These are phyloP conservation scores for Manihot esculenta DNA, from an alignment of 441 rosid species.

Conservation along the genomic window DNA sequence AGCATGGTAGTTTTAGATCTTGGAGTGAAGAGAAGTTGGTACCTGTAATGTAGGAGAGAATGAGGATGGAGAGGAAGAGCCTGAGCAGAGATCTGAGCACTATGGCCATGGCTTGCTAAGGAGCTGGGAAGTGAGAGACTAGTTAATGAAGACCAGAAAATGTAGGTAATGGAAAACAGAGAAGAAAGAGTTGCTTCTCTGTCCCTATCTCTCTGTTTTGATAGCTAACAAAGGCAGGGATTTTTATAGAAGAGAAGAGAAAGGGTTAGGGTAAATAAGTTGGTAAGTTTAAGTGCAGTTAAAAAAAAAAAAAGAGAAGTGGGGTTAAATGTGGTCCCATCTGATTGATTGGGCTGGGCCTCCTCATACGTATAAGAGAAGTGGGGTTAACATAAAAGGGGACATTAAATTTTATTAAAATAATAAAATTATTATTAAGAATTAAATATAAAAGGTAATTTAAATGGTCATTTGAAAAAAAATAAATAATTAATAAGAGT, in stretches of 20 bases:
- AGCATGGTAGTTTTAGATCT: neutral
- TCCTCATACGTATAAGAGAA: no score
- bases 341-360: neutral
- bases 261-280: neutral
- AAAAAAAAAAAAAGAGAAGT: no score
- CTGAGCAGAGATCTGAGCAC: slow-evolving; percentile 32
- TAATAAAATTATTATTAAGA: no score
- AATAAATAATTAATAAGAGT: no score
- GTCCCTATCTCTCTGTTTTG: neutral
- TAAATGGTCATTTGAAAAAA: no score
- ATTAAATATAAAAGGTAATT: no score
- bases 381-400: no score
- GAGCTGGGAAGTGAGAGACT: neutral
- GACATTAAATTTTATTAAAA: no score
- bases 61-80: slow-evolving; percentile 31
- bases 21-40: neutral
- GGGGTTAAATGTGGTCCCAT: slow-evolving; percentile 17
- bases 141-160: neutral
- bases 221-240: neutral
- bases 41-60: slow-evolving; percentile 54
- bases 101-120: slow-evolving; percentile 24
- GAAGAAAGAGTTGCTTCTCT: neutral
- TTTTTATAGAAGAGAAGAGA: slow-evolving; percentile 28
- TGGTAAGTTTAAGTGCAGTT: slow-evolving; percentile 7
- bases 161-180: neutral